A percentile compares a stretch with the other conserved stretches of the same genome.
Evolutionary conservation across 495 filamentous ascomycete genomes (phyloP).

Genomic region (Hypomontagnella monticulosa): DNA sequence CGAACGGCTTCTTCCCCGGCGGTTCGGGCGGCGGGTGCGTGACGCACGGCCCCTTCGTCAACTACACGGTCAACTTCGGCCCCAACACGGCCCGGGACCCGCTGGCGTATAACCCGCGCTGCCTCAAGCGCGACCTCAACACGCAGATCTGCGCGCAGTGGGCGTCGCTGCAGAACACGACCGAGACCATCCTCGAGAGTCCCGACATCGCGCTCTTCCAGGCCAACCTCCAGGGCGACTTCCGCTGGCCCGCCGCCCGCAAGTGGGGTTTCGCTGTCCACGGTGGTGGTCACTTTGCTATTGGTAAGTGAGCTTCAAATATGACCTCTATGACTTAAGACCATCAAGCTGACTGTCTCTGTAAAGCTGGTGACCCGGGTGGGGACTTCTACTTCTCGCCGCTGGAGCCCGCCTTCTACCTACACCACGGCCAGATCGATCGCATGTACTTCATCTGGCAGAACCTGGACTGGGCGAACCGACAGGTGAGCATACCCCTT

Average conservation of each 20-base stretch:
- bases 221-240: constrained; percentile 51
- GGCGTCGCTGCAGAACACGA: constrained; percentile 53
- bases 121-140: constrained; percentile 54
- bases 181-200: constrained; percentile 49
- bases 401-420: constrained; percentile 74
- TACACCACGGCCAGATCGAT: constrained; percentile 77
- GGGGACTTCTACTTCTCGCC: constrained; percentile 69
- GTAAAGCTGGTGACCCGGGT: constrained; percentile 48
- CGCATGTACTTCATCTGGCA: constrained; percentile 80
- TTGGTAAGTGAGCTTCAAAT: constrained; percentile 28
- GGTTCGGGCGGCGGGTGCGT: constrained; percentile 50
- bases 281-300: constrained; percentile 51
- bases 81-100: constrained; percentile 44
- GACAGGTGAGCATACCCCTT: constrained; percentile 44
- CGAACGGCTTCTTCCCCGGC: constrained; percentile 33
- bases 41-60: constrained; percentile 46
- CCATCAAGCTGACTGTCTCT: background rate
- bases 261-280: constrained; percentile 50
- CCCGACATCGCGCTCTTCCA: constrained; percentile 49
- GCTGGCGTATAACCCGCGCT: constrained; percentile 53
- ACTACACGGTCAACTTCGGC: constrained; percentile 53
- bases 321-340: background rate
- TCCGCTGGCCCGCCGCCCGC: constrained; percentile 38
- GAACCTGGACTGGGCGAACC: constrained; percentile 51
- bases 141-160: constrained; percentile 47